phyloP scores from a whole-genome alignment of 2,329 filamentous ascomycete genomes.

The Beauveria pseudobassiana region DNA sequence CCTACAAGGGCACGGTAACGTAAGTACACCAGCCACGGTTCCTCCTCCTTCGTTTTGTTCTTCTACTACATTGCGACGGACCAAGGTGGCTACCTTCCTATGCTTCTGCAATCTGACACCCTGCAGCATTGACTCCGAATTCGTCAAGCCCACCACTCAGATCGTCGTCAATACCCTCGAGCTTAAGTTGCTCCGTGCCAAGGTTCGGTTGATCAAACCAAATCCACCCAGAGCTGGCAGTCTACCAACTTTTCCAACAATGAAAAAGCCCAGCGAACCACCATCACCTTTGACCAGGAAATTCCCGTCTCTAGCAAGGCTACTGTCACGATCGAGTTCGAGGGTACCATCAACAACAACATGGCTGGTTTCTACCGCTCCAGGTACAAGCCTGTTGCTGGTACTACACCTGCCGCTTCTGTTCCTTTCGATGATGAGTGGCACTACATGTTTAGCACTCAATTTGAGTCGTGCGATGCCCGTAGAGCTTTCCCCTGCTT shows the following conservation, averaged over 20 bases:
- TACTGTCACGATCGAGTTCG: slow-evolving; percentile 62
- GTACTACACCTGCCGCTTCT: slow-evolving; percentile 55
- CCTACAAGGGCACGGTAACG: slow-evolving; percentile 74
- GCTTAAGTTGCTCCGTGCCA: slow-evolving; percentile 63
- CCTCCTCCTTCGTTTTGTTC: slow-evolving; percentile 3
- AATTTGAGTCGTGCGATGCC: slow-evolving; percentile 95
- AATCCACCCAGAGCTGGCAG: slow-evolving; percentile 49
- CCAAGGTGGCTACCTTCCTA: neutral
- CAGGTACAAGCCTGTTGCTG: slow-evolving; percentile 75
- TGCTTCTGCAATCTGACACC: slow-evolving; percentile 8
- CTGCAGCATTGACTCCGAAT: slow-evolving; percentile 61
- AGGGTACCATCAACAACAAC: slow-evolving; percentile 77
- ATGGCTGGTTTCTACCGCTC: slow-evolving; percentile 94
- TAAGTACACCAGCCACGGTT: slow-evolving; percentile 24
- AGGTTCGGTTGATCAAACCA: slow-evolving; percentile 53
- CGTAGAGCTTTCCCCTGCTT: slow-evolving; percentile 95
- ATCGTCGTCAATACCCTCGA: slow-evolving; percentile 82
- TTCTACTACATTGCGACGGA: neutral
- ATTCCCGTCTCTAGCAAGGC: slow-evolving; percentile 61
- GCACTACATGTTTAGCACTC: slow-evolving; percentile 81
- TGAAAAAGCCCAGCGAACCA: slow-evolving; percentile 74
- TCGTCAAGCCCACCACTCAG: slow-evolving; percentile 64
- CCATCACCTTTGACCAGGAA: slow-evolving; percentile 66
- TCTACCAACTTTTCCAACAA: slow-evolving; percentile 71
- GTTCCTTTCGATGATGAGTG: slow-evolving; percentile 66